These are phyloP conservation scores for Eucommia ulmoides DNA, from an alignment of 257 asterid genomes.

Conservation along the genomic window DNA sequence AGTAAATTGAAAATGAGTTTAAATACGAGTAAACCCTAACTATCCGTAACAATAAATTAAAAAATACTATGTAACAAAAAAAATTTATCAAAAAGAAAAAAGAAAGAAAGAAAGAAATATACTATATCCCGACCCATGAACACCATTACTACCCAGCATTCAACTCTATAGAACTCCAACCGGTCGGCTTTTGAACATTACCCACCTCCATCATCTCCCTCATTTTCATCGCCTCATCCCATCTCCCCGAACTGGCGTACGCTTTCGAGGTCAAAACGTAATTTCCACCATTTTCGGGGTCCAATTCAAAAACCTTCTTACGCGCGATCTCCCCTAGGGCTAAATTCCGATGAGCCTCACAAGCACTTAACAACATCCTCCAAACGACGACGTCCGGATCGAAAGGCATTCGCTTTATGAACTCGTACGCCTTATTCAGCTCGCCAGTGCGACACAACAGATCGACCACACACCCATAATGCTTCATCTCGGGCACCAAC, in stretches of 20 bases:
- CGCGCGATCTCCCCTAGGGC: constrained; percentile 22
- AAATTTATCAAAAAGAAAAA: too few relatives aligned
- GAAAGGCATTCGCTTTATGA: constrained; percentile 16
- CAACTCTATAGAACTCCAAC: constrained; percentile 27
- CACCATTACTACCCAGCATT: neutral
- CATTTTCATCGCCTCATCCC: constrained; percentile 22
- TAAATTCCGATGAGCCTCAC: constrained; percentile 21
- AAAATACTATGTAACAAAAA: too few relatives aligned
- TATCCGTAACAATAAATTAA: too few relatives aligned
- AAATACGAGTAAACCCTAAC: too few relatives aligned
- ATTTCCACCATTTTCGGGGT: constrained; percentile 23
- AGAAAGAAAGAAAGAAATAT: neutral
- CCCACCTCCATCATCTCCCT: constrained; percentile 18
- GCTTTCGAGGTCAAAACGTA: constrained; percentile 19
- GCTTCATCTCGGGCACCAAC: constrained; percentile 26
- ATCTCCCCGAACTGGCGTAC: constrained; percentile 24
- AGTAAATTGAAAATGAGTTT: too few relatives aligned
- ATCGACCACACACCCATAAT: constrained; percentile 31
- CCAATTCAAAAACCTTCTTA: constrained; percentile 20
- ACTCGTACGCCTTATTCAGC: constrained; percentile 21
- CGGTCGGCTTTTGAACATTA: constrained; percentile 21
- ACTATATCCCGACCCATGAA: neutral
- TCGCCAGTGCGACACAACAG: constrained; percentile 27
- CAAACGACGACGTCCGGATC: constrained; percentile 22
- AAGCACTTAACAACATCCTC: constrained; percentile 26